Base-by-base conservation (phyloP, 208 protist genomes). In the Crithidia brevicula region DNA sequence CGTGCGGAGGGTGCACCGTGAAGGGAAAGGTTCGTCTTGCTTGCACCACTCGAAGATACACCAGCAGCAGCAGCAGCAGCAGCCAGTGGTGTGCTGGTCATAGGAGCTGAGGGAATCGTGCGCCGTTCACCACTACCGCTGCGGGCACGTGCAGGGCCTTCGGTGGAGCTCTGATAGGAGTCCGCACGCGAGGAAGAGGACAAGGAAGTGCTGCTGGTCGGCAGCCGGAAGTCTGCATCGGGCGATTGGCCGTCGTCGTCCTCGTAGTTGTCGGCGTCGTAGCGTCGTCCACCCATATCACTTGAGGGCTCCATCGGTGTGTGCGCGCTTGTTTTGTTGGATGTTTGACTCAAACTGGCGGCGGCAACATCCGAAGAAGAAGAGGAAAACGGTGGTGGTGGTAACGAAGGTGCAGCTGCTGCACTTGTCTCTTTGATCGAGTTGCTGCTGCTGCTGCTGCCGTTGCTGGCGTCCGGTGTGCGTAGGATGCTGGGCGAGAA, bases 401-500 rank as follows among this genome's bases (percentile, higher is more conserved):
- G n/a, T n/a, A n/a, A n/a, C n/a, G n/a, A n/a, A n/a, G n/a, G n/a
- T n/a, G n/a, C n/a, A n/a, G 2, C 46, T 30, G 62, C 15, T n/a
- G 27, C 36, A n/a, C n/a, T n/a, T n/a, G n/a, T n/a, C n/a, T n/a
- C n/a, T n/a, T n/a, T 25, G 34, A 40, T 36, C 23, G 36, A 27
- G 60, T 22, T 33, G 33, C 7, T 3, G 43, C 28, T n/a, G 57
- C 23, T 15, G 27, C 18, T 45, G 30, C 28, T 43, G 62, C 25
- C 34, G 18, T 49, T 18, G 36, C 70, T 76, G 28, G 47, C 33
- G n/a, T 30, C 13, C 5, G 70, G 70, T 15, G 70, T 66, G 33
- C 70, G 62, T 15, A 76, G 62, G 49, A 76, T 66, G 30, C 63
- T 53, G 2, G 54, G 28, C 22, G 70, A 76, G 33, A 76, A 76